Conservation (phyloP, 1,284 basidiomycete species). For the Cystobasidiaceae sp. region DNA sequence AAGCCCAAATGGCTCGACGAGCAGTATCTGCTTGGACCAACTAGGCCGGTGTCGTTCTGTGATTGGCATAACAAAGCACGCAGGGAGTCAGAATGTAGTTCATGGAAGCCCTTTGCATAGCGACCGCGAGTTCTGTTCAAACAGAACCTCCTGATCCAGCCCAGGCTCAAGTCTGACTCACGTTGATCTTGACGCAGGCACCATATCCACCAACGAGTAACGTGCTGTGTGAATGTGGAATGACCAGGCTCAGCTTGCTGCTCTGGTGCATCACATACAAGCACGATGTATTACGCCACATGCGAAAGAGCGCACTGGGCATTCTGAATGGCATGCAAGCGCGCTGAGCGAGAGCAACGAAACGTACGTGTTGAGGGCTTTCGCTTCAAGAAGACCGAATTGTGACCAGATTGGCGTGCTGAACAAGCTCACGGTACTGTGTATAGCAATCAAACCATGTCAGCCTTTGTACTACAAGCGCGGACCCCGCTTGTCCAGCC, state of each 20-base stretch:
- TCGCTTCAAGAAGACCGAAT: constrained; percentile 14
- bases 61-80: not conserved
- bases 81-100: not conserved
- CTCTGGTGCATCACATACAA: no score
- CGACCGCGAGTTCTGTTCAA: no score
- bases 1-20: constrained; percentile 1
- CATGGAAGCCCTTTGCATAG: no score
- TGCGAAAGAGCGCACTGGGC: no score
- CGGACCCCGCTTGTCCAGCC: no score
- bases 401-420: constrained; percentile 16
- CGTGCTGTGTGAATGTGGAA: not conserved
- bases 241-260: not conserved
- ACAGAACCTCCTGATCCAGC: no score
- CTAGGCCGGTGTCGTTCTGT: constrained; percentile 18
- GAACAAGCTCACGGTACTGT: constrained; percentile 12
- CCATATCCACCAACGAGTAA: constrained; percentile 18
- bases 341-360: no score
- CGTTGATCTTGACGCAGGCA: constrained; percentile 21
- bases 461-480: no score
- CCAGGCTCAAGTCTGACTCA: no score
- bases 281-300: no score
- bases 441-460: not conserved
- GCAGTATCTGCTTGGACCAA: constrained; percentile 11
- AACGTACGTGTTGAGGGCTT: constrained; percentile 24
- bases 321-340: no score